Evolutionary conservation across 345 rosid species (phyloP), one percentile per base, ranked within the genome.

Genomic region (Euclidium syriacum): DNA sequence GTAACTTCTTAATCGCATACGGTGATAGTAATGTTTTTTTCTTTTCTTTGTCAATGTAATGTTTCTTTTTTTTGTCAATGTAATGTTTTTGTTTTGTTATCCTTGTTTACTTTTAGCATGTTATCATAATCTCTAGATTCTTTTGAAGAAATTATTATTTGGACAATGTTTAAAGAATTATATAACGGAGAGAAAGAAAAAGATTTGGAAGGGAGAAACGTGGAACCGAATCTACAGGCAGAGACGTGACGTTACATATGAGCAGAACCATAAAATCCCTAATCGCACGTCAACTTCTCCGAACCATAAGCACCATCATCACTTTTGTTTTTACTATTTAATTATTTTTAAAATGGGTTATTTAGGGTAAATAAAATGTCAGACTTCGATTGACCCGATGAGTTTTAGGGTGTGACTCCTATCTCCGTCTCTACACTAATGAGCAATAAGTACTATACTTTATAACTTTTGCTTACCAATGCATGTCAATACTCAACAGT

Each of bases 211-310:
- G 35, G 42, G 20, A 36, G 57, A 70, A 55, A 71, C 65, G 75
- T 71, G 60, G 71, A 57, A 71, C 38, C 75, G 75, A 63, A 71
- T 64, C 53, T 71, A 63, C 59, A 24, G 69, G 70, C 65, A 55
- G 49, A 50, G 75, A 71, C 69, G 70, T 71, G 75, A 71, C 75
- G 70, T 71, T 71, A 56, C 75, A 71, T 71, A 64, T 17, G 75
- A 64, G 70, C 65, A 64, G 60, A 64, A 40, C 70, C 34, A 71
- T 71, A 71, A 71, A 56, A 64, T 25, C 65, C 47, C 48, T 54
- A 43, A 58, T 36, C 54, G 61, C 74, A 74, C 60, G 71, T 69
- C 66, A 64, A 24, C 73, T 32, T 54, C 71, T 69, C 55, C 64
- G 24, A 57, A 30, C 66, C 70, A 36, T 50, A 54, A 55, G 39